Evolutionary conservation across 768 basidiomycete genomes (phyloP).

Genomic region (Psilocybe cubensis): DNA sequence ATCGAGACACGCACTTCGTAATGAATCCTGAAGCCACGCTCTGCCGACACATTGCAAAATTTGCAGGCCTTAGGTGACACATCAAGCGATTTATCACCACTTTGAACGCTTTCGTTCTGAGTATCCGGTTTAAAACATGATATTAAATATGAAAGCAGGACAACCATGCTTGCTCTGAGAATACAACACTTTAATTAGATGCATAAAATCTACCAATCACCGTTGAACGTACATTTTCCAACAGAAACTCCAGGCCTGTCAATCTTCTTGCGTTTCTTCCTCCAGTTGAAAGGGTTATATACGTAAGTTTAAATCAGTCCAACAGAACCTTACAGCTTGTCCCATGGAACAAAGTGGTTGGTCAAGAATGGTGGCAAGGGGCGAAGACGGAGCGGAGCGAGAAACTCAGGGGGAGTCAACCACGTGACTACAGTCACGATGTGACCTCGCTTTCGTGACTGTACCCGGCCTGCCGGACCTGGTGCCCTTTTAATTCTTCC

Average conservation of each 20-base stretch:
- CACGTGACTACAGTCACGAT: neutral
- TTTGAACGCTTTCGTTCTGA: neutral
- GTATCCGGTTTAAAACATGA: constrained; percentile 9
- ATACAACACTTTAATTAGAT: neutral
- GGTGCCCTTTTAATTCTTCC: neutral
- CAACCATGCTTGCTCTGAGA: constrained; percentile 7
- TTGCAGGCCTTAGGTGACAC: constrained; percentile 28
- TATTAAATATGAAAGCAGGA: constrained; percentile 3
- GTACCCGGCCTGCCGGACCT: neutral
- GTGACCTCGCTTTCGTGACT: neutral
- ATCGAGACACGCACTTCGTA: constrained; percentile 44
- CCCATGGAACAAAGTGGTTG: neutral
- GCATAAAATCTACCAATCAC: neutral
- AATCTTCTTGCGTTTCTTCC: neutral
- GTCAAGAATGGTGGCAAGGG: neutral
- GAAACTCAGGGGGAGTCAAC: neutral
- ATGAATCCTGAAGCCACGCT: constrained; percentile 48
- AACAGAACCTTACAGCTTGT: neutral
- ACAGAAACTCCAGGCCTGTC: neutral
- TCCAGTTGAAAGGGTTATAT: neutral
- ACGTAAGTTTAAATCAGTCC: neutral
- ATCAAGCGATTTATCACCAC: neutral
- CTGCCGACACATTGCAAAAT: constrained; percentile 48
- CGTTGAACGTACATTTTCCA: neutral
- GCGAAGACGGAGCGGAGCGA: neutral